Evolutionary conservation across 305 asterid species (phyloP).

Genomic region (Solanum hybrid): DNA sequence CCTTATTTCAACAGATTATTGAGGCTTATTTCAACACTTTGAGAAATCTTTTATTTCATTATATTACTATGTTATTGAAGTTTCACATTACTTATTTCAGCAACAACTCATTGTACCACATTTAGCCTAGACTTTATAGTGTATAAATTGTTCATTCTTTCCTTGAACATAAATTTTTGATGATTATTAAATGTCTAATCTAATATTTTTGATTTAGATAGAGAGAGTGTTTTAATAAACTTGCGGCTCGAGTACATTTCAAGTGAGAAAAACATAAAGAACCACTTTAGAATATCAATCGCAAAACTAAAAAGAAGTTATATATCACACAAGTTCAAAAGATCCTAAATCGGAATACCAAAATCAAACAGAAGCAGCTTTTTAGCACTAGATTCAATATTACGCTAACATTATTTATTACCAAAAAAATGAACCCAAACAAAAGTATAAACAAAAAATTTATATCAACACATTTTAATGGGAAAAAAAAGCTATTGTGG

Average conservation of each 20-base stretch:
- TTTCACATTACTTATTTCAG: too few relatives aligned
- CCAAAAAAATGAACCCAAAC: background rate
- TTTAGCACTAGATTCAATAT: background rate
- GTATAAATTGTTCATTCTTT: background rate
- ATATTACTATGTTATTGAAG: too few relatives aligned
- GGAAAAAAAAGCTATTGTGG: too few relatives aligned
- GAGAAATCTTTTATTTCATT: too few relatives aligned
- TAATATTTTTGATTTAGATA: background rate
- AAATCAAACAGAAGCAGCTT: background rate
- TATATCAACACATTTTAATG: background rate
- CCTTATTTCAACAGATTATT: too few relatives aligned
- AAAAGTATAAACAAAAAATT: background rate
- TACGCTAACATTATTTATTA: background rate
- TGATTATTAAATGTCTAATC: background rate
- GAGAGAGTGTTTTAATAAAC: background rate
- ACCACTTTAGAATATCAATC: background rate
- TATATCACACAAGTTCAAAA: background rate
- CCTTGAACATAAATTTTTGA: background rate
- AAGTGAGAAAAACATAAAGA: background rate
- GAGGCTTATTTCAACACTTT: too few relatives aligned
- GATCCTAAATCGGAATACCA: background rate
- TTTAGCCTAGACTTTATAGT: background rate
- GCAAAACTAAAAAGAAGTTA: background rate
- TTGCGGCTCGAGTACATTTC: background rate
- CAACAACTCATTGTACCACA: too few relatives aligned